Evolutionary conservation across 805 yeast species (phyloP).

Genomic region (Metschnikowia drakensbergensis): DNA sequence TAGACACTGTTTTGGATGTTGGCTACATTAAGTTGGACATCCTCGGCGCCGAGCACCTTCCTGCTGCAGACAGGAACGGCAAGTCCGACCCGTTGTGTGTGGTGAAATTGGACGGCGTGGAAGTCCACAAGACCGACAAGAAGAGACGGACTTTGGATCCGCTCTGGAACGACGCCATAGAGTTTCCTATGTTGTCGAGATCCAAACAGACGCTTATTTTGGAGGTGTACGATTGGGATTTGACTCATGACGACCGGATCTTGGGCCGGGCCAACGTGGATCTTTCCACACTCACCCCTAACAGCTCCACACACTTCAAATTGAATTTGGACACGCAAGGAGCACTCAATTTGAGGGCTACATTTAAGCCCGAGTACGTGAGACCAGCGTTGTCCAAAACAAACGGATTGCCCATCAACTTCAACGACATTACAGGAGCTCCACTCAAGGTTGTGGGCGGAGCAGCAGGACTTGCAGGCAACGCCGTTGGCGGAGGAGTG

Average conservation of each 20-base stretch:
- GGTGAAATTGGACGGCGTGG: slow-evolving; percentile 51
- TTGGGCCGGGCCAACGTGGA: slow-evolving; percentile 54
- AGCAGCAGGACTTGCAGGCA: slow-evolving; percentile 43
- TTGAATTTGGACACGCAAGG: slow-evolving; percentile 65
- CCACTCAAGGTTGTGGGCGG: slow-evolving; percentile 46
- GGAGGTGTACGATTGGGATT: slow-evolving; percentile 72
- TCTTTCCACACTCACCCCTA: slow-evolving; percentile 46
- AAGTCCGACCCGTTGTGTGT: slow-evolving; percentile 69
- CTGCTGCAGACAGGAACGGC: slow-evolving; percentile 67
- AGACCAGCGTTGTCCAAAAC: slow-evolving; percentile 52
- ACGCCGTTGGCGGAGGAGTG: slow-evolving; percentile 42
- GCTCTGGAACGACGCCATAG: slow-evolving; percentile 66
- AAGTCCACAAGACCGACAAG: slow-evolving; percentile 54
- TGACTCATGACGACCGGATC: slow-evolving; percentile 63
- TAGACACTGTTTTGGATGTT: slow-evolving; percentile 65
- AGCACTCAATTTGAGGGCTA: slow-evolving; percentile 46
- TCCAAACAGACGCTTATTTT: slow-evolving; percentile 47
- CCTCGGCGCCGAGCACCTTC: slow-evolving; percentile 50
- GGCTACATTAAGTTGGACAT: slow-evolving; percentile 59
- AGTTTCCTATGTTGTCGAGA: slow-evolving; percentile 61
- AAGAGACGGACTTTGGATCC: slow-evolving; percentile 69
- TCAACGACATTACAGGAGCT: slow-evolving; percentile 39
- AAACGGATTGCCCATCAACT: slow-evolving; percentile 39
- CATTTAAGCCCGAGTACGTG: slow-evolving; percentile 61
- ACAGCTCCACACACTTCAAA: slow-evolving; percentile 42